Conservation (phyloP, 176 grass and related monocot species). For the Thalia dealbata region DNA sequence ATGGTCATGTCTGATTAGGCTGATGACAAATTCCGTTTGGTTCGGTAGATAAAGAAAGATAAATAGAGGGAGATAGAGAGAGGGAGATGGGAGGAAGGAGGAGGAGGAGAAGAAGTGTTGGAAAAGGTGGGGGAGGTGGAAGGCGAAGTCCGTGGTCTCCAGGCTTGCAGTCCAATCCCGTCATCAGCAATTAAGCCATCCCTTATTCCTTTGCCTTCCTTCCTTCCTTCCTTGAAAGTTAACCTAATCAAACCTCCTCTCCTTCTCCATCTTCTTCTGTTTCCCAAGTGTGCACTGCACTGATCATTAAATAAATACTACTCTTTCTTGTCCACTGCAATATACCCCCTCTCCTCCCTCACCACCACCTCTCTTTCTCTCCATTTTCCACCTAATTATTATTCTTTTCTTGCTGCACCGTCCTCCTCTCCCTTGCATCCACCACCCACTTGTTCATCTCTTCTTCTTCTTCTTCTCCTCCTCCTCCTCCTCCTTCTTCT, state of each 20-base stretch:
- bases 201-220: background rate
- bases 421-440: too few species aligned
- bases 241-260: conserved; percentile 14
- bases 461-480: too few species aligned
- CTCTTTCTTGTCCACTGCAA: too few species aligned
- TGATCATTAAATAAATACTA: too few species aligned
- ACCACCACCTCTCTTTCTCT: too few species aligned
- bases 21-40: too few species aligned
- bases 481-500: background rate
- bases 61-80: background rate
- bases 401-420: too few species aligned
- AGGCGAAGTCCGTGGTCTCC: conserved; percentile 11
- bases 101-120: background rate
- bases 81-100: background rate
- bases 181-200: background rate
- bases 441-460: too few species aligned
- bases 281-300: too few species aligned
- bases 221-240: conserved; percentile 5
- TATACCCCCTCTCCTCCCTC: too few species aligned
- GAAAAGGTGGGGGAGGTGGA: background rate
- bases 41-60: background rate
- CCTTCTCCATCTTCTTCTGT: background rate
- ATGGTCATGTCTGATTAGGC: too few species aligned
- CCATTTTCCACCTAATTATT: too few species aligned
- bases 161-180: conserved; percentile 6